Base-by-base conservation (phyloP, 768 basidiomycete genomes). In the Tylopilus cervinicoccineus region DNA sequence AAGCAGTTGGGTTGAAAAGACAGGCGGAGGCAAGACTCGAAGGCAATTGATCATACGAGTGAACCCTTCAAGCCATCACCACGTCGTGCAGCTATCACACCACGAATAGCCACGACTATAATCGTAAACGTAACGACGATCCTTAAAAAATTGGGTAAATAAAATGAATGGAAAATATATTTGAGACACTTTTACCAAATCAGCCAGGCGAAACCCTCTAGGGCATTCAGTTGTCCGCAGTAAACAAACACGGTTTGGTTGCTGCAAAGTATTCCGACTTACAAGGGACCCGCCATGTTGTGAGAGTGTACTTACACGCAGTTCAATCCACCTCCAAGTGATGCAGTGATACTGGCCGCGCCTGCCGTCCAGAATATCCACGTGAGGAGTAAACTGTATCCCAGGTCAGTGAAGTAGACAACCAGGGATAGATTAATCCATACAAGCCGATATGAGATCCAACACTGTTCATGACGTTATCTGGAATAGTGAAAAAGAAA, bases 361-460 rank as follows among this genome's bases (percentile, higher is more conserved):
- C 76, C 86, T 0, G 87, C 80, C 3, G 79, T 73, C 88, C 88
- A 92, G 51, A 88, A 73, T 31, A 90, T 72, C 86, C 87, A 90
- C 1, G 86, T 87, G 17, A 90, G 13, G 41, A 72, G 48, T 41
- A 89, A 65, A 67, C 87, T 88, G 52, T n/a, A 31, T 23, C 16
- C 32, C 22, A 12, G 19, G 47, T 60, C 38, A 60, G 41, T 17
- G 28, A 44, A 33, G 19, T 20, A 11, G 40, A 41, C 36, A 2
- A 20, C 20, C 20, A 10, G 34, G 6, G n/a, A 34, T 24, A 38
- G 19, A 34, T 36, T 27, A 45, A 27, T 43, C 6, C 85, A 52
- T 55, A 88, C 86, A 81, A 85, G 50, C 79, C 52, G 24, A 77
- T 65, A 66, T 90, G 85, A 36, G 79, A 75, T 43, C 75, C 73